A percentile compares a stretch with the other conserved stretches of the same genome.
Conservation (phyloP, 192 early-diverging fungal genomes). For the Piromyces sp. region DNA sequence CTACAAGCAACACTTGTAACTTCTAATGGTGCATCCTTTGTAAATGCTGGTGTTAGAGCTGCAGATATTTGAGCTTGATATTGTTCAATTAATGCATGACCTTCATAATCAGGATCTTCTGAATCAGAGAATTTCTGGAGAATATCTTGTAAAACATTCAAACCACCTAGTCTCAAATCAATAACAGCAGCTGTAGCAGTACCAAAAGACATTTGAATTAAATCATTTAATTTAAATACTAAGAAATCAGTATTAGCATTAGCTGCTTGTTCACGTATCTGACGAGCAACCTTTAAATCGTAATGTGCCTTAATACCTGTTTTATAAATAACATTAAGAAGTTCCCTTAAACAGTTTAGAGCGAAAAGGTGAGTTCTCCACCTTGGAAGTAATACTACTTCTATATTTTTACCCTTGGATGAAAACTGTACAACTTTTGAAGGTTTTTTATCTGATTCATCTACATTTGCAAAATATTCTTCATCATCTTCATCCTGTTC, state of each 20-base stretch:
- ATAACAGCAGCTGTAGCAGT: constrained; percentile 62
- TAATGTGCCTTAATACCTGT: constrained; percentile 46
- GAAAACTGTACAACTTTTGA: neutral
- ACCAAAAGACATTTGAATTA: constrained; percentile 79
- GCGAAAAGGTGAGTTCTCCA: constrained; percentile 76
- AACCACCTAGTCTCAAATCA: constrained; percentile 59
- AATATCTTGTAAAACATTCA: constrained; percentile 57
- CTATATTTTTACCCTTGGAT: neutral
- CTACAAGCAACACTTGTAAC: constrained; percentile 56
- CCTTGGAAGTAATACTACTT: constrained; percentile 22
- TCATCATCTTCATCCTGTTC: constrained; percentile 9
- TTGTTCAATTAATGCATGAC: constrained; percentile 64
- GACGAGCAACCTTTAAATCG: constrained; percentile 41
- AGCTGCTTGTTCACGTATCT: constrained; percentile 26
- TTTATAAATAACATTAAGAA: constrained; percentile 38
- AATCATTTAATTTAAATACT: constrained; percentile 57
- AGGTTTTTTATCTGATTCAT: constrained; percentile 3
- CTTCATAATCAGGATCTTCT: constrained; percentile 78
- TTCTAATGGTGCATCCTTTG: constrained; percentile 52
- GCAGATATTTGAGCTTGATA: constrained; percentile 89
- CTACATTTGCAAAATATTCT: constrained; percentile 1
- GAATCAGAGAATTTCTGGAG: constrained; percentile 49
- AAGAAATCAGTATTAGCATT: constrained; percentile 37
- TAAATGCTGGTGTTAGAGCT: constrained; percentile 74
- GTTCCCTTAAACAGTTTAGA: constrained; percentile 46